Percentiles rank a stretch among this genome's conserved stretches.
phyloP scores from a whole-genome alignment of 257 asterid genomes.

The Solanum pimpinellifolium region DNA sequence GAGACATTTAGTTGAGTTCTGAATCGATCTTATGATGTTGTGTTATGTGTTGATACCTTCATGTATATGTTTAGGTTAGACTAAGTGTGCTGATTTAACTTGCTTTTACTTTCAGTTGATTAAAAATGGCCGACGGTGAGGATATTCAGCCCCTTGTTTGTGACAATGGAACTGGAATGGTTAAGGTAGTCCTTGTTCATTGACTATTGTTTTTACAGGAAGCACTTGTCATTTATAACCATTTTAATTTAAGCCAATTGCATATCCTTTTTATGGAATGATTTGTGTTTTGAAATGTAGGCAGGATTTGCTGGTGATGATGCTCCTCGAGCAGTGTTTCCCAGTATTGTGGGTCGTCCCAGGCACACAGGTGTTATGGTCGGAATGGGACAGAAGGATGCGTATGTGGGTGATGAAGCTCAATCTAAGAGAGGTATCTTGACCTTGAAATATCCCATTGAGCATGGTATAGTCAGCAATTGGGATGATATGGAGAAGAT shows the following conservation, averaged over 20 bases:
- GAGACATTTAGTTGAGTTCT: neutral
- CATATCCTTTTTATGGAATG: neutral
- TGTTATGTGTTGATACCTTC: neutral
- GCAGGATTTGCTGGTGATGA: slow-evolving; percentile 50
- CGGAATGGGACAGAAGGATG: slow-evolving; percentile 50
- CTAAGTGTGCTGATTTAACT: neutral
- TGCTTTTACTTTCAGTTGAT: neutral
- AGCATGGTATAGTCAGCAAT: slow-evolving; percentile 39
- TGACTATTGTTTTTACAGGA: neutral
- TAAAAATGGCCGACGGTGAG: slow-evolving; percentile 27
- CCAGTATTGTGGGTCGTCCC: slow-evolving; percentile 41
- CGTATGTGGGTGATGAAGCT: slow-evolving; percentile 41
- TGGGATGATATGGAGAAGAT: slow-evolving; percentile 48
- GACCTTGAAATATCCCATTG: slow-evolving; percentile 38
- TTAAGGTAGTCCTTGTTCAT: slow-evolving; percentile 8
- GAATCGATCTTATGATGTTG: neutral
- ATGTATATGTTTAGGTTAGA: neutral
- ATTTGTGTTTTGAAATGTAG: neutral
- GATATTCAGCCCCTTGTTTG: slow-evolving; percentile 36
- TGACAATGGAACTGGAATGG: slow-evolving; percentile 39
- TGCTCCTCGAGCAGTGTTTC: slow-evolving; percentile 42
- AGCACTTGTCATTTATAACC: neutral
- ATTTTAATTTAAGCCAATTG: neutral
- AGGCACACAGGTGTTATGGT: slow-evolving; percentile 45
- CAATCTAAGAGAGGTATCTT: slow-evolving; percentile 44